Evolutionary conservation across 495 filamentous ascomycete genomes (phyloP), one percentile per base, ranked within the genome.

Genomic region (Clohesyomyces aquaticus): DNA sequence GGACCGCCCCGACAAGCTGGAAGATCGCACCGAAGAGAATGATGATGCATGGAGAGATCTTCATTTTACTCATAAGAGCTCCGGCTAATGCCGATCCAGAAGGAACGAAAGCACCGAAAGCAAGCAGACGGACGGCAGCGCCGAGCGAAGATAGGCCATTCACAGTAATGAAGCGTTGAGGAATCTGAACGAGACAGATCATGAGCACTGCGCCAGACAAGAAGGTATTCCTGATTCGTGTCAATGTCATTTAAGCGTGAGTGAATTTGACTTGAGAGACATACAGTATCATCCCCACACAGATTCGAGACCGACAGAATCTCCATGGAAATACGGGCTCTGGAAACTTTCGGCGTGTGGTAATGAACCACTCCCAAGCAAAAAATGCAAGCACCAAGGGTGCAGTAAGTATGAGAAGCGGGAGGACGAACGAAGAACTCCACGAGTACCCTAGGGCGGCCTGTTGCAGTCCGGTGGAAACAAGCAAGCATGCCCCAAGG

Each of bases 251-350:
- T n/a, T n/a, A n/a, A n/a, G n/a, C n/a, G n/a, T n/a, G n/a, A n/a
- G n/a, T n/a, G n/a, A n/a, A n/a, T n/a, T n/a, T n/a, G 32, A 38
- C 6, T 38, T 6, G 14, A 38, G 32, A 38, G 6, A 47, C 63
- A 25, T 47, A 66, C 63, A 46, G 29, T 1, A 66, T 27, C 8
- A 56, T 38, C 0, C 42, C 56, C 3, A 59, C 0, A 14, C 47
- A 48, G 12, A 32, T 26, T 12, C 56, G 56, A 28, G 27, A 28
- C 6, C 55, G 28, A 11, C 23, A 38, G 26, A 61, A 61, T 41
- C 57, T 48, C 63, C 63, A 66, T 4, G 63, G 48, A 51, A 66
- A 56, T 12, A 66, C 42, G 27, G 57, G 47, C 21, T 66, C 57
- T n/a, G 19, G 26, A n/a, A 18, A 4, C 12, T 9, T 49, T 27